Conservation (phyloP, 2,329 filamentous ascomycete species). For the Fusarium nematophilum region DNA sequence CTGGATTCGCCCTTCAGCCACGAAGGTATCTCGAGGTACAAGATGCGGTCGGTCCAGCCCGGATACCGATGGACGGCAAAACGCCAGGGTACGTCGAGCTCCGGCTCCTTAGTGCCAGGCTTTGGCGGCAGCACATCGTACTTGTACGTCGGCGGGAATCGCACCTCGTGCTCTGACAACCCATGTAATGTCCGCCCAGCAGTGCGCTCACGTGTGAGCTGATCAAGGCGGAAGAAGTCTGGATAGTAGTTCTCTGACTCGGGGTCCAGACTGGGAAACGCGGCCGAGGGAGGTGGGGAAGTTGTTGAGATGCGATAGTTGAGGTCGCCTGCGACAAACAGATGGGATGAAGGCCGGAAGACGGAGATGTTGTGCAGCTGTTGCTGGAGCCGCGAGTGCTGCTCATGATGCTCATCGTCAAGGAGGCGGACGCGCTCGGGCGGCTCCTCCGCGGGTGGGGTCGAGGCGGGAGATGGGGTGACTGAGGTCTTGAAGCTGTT, state of each 20-base stretch:
- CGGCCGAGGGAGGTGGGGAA: constrained; percentile 69
- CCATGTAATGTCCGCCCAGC: constrained; percentile 81
- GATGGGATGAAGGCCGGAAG: constrained; percentile 78
- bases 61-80: constrained; percentile 86
- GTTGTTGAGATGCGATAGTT: constrained; percentile 89
- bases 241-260: constrained; percentile 71
- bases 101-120: constrained; percentile 45
- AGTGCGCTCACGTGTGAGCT: constrained; percentile 77
- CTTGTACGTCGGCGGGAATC: constrained; percentile 95
- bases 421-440: constrained; percentile 49
- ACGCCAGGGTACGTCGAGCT: constrained; percentile 43
- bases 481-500: constrained; percentile 41
- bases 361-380: constrained; percentile 70
- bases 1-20: constrained; percentile 55
- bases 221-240: constrained; percentile 78
- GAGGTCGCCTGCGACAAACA: constrained; percentile 91
- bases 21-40: constrained; percentile 75
- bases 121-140: constrained; percentile 64
- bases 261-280: constrained; percentile 69
- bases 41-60: constrained; percentile 91
- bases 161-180: constrained; percentile 77
- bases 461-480: constrained; percentile 36
- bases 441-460: constrained; percentile 39
- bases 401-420: constrained; percentile 49
- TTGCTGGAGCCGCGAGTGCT: constrained; percentile 53